These are phyloP conservation scores for Chlorella sp. DNA, from an alignment of 139 green algal genomes.

Conservation along the genomic window DNA sequence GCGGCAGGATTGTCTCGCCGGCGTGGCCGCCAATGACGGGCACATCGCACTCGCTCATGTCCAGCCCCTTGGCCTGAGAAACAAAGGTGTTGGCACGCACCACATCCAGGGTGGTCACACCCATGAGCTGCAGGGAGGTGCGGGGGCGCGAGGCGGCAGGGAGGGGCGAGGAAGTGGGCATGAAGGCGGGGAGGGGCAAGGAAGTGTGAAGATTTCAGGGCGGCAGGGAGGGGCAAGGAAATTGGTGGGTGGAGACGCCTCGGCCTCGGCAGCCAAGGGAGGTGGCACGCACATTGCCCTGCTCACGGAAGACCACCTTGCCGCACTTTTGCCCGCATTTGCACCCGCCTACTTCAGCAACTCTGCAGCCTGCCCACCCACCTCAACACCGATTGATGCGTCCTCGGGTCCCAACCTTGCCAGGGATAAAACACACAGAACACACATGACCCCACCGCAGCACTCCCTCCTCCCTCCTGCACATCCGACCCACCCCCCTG, in stretches of 20 bases:
- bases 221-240: neutral
- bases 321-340: too few species aligned
- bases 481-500: neutral
- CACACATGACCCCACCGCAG: too few species aligned
- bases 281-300: too few species aligned
- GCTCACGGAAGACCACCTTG: too few species aligned
- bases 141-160: neutral
- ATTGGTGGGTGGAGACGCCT: too few species aligned
- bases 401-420: too few species aligned
- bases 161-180: neutral
- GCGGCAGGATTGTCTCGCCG: slow-evolving; percentile 97
- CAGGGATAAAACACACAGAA: neutral
- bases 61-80: slow-evolving; percentile 67
- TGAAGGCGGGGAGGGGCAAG: neutral
- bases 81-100: slow-evolving; percentile 84
- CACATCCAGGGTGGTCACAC: slow-evolving; percentile 90
- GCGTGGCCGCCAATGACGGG: slow-evolving; percentile 98
- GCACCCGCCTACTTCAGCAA: too few species aligned
- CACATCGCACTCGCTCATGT: slow-evolving; percentile 86
- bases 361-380: too few species aligned
- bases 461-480: too few species aligned
- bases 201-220: too few species aligned
- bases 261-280: too few species aligned
- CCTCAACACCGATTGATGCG: too few species aligned
- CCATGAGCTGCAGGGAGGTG: slow-evolving; percentile 44